These are phyloP conservation scores for Xanthoceras sorbifolium DNA, from an alignment of 345 rosid species.

Conservation along the genomic window DNA sequence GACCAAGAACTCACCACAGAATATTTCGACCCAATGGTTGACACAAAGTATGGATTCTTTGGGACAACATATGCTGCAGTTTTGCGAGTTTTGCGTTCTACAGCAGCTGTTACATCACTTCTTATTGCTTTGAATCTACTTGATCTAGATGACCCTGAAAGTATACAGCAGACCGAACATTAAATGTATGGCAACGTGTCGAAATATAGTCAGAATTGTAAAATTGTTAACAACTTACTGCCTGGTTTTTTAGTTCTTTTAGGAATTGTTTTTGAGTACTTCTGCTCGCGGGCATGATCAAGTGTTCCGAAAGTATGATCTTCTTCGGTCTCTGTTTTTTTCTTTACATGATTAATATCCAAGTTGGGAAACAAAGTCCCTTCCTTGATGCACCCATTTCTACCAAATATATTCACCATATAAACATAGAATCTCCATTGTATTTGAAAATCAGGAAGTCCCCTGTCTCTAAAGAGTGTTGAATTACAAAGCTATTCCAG, in stretches of 20 bases:
- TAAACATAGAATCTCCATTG: constrained; percentile 14
- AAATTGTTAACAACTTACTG: background rate
- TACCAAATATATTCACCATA: constrained; percentile 24
- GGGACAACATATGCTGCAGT: background rate
- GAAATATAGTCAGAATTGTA: background rate
- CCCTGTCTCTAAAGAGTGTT: constrained; percentile 18
- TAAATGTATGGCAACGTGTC: too few species aligned
- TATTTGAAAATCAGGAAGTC: constrained; percentile 32
- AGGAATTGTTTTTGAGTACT: background rate
- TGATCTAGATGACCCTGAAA: constrained; percentile 5
- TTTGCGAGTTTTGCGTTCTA: background rate
- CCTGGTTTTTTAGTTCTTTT: background rate
- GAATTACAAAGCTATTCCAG: constrained; percentile 27
- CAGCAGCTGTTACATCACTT: background rate
- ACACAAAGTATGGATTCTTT: constrained; percentile 8
- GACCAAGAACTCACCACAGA: constrained; percentile 3
- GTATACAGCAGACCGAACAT: background rate
- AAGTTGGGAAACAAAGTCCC: background rate
- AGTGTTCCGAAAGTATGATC: background rate
- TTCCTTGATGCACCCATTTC: constrained; percentile 26
- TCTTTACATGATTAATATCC: background rate
- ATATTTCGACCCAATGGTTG: background rate
- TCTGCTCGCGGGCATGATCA: background rate
- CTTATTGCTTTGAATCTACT: background rate
- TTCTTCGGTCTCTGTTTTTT: background rate